phyloP scores from a whole-genome alignment of 2,329 filamentous ascomycete species.

The Phaeosphaeria sp. region DNA sequence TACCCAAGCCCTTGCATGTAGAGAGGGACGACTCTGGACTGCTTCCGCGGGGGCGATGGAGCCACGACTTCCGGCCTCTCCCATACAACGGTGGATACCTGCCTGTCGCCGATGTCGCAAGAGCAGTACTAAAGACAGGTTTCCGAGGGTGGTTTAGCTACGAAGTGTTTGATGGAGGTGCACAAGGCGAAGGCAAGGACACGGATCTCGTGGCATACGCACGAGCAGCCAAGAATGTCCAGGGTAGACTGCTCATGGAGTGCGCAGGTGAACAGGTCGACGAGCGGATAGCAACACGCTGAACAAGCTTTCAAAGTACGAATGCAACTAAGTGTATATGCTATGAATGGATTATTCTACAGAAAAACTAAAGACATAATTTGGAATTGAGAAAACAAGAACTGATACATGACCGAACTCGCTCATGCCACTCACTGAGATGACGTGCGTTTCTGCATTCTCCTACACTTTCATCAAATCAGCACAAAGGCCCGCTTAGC shows the following conservation, averaged over 20 bases:
- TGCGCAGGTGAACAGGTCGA: slow-evolving; percentile 31
- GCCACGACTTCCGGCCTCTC: slow-evolving; percentile 71
- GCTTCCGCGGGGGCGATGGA: slow-evolving; percentile 71
- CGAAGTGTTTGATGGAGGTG: slow-evolving; percentile 71
- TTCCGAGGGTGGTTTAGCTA: slow-evolving; percentile 72
- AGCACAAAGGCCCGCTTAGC: background rate
- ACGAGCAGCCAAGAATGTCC: slow-evolving; percentile 58
- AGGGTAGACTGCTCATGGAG: slow-evolving; percentile 48
- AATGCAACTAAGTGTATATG: background rate
- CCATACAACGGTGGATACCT: slow-evolving; percentile 75
- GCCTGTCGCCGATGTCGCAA: slow-evolving; percentile 68
- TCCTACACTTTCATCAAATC: no score
- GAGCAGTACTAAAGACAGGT: slow-evolving; percentile 71
- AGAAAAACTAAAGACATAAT: no score
- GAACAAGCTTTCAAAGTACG: background rate
- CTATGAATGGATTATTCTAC: no score
- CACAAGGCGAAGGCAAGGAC: slow-evolving; percentile 60
- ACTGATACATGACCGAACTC: no score
- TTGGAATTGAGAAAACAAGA: no score
- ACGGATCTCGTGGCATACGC: slow-evolving; percentile 60
- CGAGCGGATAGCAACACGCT: slow-evolving; percentile 19
- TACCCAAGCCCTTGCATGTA: slow-evolving; percentile 61
- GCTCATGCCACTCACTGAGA: no score
- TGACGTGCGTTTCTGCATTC: no score
- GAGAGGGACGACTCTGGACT: slow-evolving; percentile 60